Evolutionary conservation across 2,329 filamentous ascomycete genomes (phyloP).

Genomic region (Colletotrichum liaoningense): DNA sequence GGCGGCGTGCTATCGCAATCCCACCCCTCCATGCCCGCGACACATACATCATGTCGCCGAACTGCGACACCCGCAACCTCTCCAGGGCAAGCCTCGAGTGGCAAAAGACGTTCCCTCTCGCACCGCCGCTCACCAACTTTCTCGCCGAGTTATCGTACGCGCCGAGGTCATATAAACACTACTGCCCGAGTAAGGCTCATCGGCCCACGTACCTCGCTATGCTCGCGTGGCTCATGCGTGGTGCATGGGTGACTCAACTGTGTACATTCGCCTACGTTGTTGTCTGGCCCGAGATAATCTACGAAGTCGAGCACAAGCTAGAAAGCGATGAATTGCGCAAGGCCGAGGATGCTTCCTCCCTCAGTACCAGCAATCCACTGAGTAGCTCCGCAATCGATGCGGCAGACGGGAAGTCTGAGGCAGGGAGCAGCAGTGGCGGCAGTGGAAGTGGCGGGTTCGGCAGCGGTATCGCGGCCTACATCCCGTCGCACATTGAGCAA

Average conservation of each 20-base stretch:
- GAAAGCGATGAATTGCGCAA: constrained; percentile 71
- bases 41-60: constrained; percentile 91
- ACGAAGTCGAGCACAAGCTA: constrained; percentile 79
- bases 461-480: constrained; percentile 34
- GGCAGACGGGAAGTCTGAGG: constrained; percentile 42
- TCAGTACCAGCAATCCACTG: constrained; percentile 24
- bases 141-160: constrained; percentile 84
- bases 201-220: constrained; percentile 90
- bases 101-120: constrained; percentile 82
- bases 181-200: constrained; percentile 89
- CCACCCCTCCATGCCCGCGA: constrained; percentile 91
- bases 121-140: constrained; percentile 87
- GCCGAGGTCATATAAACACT: constrained; percentile 83
- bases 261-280: constrained; percentile 92
- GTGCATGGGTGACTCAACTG: constrained; percentile 93
- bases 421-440: constrained; percentile 27
- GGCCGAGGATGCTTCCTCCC: constrained; percentile 37
- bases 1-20: constrained; percentile 92
- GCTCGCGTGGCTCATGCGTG: constrained; percentile 91
- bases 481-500: constrained; percentile 62
- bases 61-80: constrained; percentile 82
- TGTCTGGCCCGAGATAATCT: constrained; percentile 84
- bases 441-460: constrained; percentile 29
- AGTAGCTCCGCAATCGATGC: constrained; percentile 35
- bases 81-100: constrained; percentile 78